A percentile compares a stretch with the other conserved stretches of the same genome.
Conservation (phyloP, 176 grass and related monocot genomes). For the Olyra latifolia region DNA sequence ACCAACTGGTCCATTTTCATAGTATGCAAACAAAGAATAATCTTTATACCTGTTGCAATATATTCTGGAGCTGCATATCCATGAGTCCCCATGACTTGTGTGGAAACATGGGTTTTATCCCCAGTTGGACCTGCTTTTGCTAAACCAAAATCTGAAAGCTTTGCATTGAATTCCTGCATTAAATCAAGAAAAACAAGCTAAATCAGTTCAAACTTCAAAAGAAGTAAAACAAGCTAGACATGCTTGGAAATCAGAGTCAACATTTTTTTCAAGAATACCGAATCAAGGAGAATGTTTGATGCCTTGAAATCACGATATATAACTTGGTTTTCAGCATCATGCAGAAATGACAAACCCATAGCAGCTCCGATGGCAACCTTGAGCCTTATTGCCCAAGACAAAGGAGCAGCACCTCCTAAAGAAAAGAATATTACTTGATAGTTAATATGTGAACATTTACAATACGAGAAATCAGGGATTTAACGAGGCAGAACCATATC, state of each 20-base stretch:
- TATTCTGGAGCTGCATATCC: slow-evolving; percentile 99
- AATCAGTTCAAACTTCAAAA: not conserved
- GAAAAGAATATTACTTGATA: slow-evolving; percentile 27
- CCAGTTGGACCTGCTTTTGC: slow-evolving; percentile 97
- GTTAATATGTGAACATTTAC: not conserved
- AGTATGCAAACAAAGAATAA: not conserved
- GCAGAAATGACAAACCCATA: slow-evolving; percentile 93
- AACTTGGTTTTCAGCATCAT: slow-evolving; percentile 82
- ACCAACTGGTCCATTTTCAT: not conserved
- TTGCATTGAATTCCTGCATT: slow-evolving; percentile 84
- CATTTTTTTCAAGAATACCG: slow-evolving; percentile 50
- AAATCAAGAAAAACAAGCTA: slow-evolving; percentile 28
- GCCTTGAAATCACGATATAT: slow-evolving; percentile 99
- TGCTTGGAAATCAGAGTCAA: not conserved
- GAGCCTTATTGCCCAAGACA: slow-evolving; percentile 87
- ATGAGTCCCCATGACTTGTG: slow-evolving; percentile 96
- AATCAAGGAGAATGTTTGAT: slow-evolving; percentile 98
- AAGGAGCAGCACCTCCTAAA: slow-evolving; percentile 74
- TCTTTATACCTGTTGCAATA: slow-evolving; percentile 77
- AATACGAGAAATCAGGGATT: not conserved
- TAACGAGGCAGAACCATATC: slow-evolving; percentile 1
- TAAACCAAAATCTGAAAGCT: slow-evolving; percentile 97
- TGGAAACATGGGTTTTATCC: slow-evolving; percentile 97
- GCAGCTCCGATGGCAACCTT: slow-evolving; percentile 93
- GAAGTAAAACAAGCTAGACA: not conserved